Evolutionary conservation across 768 basidiomycete genomes (phyloP), one percentile per base, ranked within the genome.

Genomic region (Pilatotrama ljubarskyi): DNA sequence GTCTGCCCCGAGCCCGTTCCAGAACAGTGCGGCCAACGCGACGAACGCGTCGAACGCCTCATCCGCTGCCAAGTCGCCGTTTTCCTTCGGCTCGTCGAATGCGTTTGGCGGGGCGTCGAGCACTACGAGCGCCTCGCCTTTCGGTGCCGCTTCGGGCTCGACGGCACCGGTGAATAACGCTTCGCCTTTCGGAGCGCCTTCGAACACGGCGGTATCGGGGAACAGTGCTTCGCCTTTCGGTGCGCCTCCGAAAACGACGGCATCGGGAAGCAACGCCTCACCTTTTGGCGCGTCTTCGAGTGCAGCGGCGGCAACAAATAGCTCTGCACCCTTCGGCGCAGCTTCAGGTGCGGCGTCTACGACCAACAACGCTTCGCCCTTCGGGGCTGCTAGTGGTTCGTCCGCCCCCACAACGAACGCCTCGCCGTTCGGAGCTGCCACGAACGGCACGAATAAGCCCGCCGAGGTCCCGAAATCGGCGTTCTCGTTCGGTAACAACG

Each of bases 391-490:
- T 20, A 18, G 14, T 15, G 13, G 35, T 6, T 25, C 29, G 24
- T 32, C 59, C n/a, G 17, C 56, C n/a, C n/a, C n/a, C 5, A 24
- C 56, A 3, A 43, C 22, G 32, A 40, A 59, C 5, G 14, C 55
- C 1, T 50, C 64, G 18, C 42, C 58, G 10, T 64, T 57, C 46
- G 51, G 46, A 1, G 46, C 40, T n/a, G 40, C 40, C 5, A 25
- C 37, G 9, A 51, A 15, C n/a, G 49, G 49, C 18, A 13, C 36
- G 20, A 24, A 32, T 25, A 64, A 63, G 32, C 61, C 66, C 25
- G 58, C 58, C 1, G 66, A 62, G 20, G 38, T 58, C 13, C 51
- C 58, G 10, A 67, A 67, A 53, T 59, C 58, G 10, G 25, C 61
- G 7, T 64, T 63, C 54, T 42, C 43, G 1, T 62, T 63, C 36